Conservation (phyloP, 148 eudicot genomes). For the Arbutus unedo region DNA sequence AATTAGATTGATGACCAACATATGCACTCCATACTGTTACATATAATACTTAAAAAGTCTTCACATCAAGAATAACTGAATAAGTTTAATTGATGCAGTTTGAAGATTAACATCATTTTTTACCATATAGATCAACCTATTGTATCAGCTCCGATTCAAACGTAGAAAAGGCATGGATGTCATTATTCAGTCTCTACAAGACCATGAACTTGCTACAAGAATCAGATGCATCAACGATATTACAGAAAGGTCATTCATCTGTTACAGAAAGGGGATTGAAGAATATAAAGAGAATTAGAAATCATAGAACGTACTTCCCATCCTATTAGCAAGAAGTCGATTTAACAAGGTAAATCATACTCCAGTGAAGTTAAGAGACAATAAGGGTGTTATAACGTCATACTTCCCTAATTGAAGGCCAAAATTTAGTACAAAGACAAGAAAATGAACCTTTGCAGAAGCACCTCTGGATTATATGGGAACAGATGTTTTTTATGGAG, state of each 20-base stretch:
- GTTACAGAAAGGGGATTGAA: not conserved
- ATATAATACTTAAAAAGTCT: not conserved
- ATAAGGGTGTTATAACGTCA: not conserved
- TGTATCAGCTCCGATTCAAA: not conserved
- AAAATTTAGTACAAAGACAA: not conserved
- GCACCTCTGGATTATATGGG: constrained; percentile 87
- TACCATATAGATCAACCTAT: not conserved
- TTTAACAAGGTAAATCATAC: not conserved
- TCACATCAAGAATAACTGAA: not conserved
- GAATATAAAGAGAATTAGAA: not conserved
- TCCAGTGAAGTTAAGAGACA: not conserved
- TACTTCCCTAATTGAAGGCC: not conserved
- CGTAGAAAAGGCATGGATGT: not conserved
- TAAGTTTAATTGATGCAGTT: not conserved
- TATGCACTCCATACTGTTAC: not conserved
- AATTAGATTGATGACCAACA: not conserved
- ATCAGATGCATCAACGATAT: not conserved
- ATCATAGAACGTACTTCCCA: not conserved
- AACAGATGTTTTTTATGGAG: constrained; percentile 66
- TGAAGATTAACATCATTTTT: not conserved
- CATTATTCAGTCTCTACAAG: not conserved
- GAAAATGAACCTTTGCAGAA: constrained; percentile 57
- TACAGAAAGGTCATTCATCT: not conserved
- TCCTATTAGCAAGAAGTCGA: not conserved
- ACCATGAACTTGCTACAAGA: not conserved